Percentiles rank a stretch among this genome's conserved stretches.
These are phyloP conservation scores for Lactarius psammicola DNA, from an alignment of 768 basidiomycete species.

Conservation along the genomic window DNA sequence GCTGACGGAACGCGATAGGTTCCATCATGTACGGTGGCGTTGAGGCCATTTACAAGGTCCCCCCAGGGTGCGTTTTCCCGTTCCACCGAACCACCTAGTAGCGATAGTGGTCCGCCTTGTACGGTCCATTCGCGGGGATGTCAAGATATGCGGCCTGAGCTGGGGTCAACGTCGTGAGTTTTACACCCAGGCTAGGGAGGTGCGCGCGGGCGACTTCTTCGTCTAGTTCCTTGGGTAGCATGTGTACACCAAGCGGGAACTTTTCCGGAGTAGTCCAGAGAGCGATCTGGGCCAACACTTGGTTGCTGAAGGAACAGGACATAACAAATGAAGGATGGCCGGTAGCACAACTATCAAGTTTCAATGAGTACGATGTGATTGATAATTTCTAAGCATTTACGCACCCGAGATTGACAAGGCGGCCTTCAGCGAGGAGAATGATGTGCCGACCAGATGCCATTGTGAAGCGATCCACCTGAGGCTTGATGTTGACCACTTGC, in stretches of 20 bases:
- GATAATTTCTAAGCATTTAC: constrained; percentile 29
- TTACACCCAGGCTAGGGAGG: constrained; percentile 86
- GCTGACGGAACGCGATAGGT: constrained; percentile 63
- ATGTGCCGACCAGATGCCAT: constrained; percentile 91
- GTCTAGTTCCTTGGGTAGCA: constrained; percentile 97
- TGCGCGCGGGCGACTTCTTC: constrained; percentile 99
- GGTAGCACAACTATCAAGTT: constrained; percentile 72
- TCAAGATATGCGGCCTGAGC: constrained; percentile 90
- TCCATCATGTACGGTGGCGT: constrained; percentile 56
- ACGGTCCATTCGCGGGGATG: constrained; percentile 78
- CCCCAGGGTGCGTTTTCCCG: constrained; percentile 13
- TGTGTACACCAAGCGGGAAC: constrained; percentile 97
- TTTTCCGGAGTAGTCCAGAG: constrained; percentile 91
- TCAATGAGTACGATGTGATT: background rate
- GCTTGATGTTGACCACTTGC: constrained; percentile 87
- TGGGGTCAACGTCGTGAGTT: constrained; percentile 72
- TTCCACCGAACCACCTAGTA: constrained; percentile 41
- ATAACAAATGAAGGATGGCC: constrained; percentile 99
- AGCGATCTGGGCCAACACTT: constrained; percentile 96
- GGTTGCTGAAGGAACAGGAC: constrained; percentile 99
- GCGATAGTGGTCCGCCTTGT: constrained; percentile 73
- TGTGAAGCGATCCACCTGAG: constrained; percentile 97
- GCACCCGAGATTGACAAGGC: constrained; percentile 97
- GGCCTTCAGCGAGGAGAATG: constrained; percentile 96
- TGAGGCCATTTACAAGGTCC: constrained; percentile 57